Evolutionary conservation across 371 early-diverging fungal genomes (phyloP).

Genomic region (Dinochytrium kinnereticum): DNA sequence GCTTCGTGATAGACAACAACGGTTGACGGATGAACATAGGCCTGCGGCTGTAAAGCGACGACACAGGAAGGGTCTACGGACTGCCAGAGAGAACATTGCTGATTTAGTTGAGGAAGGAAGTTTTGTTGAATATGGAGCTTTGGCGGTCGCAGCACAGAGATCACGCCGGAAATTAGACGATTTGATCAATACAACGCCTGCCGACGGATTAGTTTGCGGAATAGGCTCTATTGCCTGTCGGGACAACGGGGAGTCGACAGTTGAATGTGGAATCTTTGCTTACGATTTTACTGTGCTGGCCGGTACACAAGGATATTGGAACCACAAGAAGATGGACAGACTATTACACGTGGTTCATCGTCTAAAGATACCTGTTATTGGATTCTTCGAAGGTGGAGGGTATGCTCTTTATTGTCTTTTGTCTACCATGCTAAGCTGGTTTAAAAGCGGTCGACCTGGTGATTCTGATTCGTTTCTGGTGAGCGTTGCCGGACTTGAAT

Average conservation of each 20-base stretch:
- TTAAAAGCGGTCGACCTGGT: slow-evolving; percentile 34
- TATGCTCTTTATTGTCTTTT: neutral
- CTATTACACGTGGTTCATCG: slow-evolving; percentile 19
- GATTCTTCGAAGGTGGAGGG: slow-evolving; percentile 36
- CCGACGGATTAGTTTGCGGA: slow-evolving; percentile 34
- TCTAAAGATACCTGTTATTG: slow-evolving; percentile 20
- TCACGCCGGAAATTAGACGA: slow-evolving; percentile 25
- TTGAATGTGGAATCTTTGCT: slow-evolving; percentile 20
- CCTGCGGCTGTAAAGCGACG: slow-evolving; percentile 19
- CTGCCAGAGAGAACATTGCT: slow-evolving; percentile 34
- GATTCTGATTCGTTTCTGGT: slow-evolving; percentile 20
- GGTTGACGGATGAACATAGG: slow-evolving; percentile 20
- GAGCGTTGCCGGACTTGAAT: slow-evolving; percentile 26
- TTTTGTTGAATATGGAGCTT: slow-evolving; percentile 32
- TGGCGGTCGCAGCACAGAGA: slow-evolving; percentile 35
- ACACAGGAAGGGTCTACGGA: slow-evolving; percentile 9
- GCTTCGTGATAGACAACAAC: neutral
- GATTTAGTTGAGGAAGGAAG: slow-evolving; percentile 19
- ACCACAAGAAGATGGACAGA: slow-evolving; percentile 27
- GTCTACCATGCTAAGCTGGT: too few species aligned
- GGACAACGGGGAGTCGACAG: neutral
- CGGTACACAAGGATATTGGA: slow-evolving; percentile 36
- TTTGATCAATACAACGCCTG: slow-evolving; percentile 26
- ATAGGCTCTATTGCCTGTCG: slow-evolving; percentile 11
- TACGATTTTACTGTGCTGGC: slow-evolving; percentile 40